phyloP scores from a whole-genome alignment of 1,139 yeast genomes.

The Debaryomyces coudertii region DNA sequence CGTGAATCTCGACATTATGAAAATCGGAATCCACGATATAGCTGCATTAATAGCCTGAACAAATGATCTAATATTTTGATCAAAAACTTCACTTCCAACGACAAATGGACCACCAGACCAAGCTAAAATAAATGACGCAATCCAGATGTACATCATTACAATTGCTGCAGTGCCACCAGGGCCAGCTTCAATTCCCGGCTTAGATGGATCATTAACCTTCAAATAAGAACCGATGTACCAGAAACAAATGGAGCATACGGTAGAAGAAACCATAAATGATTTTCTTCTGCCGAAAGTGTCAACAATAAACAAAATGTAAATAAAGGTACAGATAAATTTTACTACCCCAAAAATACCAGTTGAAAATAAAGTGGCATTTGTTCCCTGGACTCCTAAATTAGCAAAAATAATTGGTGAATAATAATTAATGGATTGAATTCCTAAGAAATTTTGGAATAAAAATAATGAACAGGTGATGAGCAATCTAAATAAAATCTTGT shows the following conservation, averaged over 20 bases:
- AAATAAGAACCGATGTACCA: constrained; percentile 49
- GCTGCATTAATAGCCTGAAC: constrained; percentile 50
- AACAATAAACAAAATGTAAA: constrained; percentile 41
- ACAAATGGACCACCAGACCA: constrained; percentile 53
- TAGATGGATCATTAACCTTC: constrained; percentile 41
- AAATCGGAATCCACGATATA: constrained; percentile 47
- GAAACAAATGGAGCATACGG: constrained; percentile 42
- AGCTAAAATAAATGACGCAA: constrained; percentile 45
- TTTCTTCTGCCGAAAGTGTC: constrained; percentile 43
- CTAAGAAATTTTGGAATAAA: constrained; percentile 48
- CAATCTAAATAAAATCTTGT: constrained; percentile 33
- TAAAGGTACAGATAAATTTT: constrained; percentile 40
- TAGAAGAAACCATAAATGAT: constrained; percentile 43
- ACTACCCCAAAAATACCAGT: constrained; percentile 50
- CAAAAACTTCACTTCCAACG: constrained; percentile 46
- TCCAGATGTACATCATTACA: constrained; percentile 49
- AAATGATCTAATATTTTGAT: constrained; percentile 45
- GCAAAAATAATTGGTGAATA: constrained; percentile 48
- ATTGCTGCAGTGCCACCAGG: constrained; percentile 50
- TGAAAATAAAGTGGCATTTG: constrained; percentile 42
- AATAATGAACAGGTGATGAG: constrained; percentile 38
- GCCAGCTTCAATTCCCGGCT: constrained; percentile 39
- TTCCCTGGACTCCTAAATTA: constrained; percentile 43
- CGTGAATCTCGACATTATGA: constrained; percentile 44
- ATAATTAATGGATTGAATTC: constrained; percentile 50